phyloP scores from a whole-genome alignment of 2,329 filamentous ascomycete species.

The Alternaria sp. region DNA sequence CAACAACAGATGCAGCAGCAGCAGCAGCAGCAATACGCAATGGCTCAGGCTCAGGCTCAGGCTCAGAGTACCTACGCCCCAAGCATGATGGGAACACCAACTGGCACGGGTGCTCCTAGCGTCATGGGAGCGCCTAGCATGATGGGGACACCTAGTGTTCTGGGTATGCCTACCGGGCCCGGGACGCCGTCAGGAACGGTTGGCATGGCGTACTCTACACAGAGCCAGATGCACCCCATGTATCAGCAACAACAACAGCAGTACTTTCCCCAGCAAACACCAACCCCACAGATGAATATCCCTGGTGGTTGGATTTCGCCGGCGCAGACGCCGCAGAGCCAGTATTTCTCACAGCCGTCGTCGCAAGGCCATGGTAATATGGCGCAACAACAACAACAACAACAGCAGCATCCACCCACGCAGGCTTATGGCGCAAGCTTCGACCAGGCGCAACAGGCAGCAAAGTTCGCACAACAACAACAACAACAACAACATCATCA shows the following conservation, averaged over 20 bases:
- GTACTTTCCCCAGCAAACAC: conserved; percentile 41
- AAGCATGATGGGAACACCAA: conserved; percentile 35
- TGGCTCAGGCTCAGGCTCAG: conserved; percentile 15
- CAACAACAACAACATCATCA: conserved; percentile 17
- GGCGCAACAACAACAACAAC: conserved; percentile 15
- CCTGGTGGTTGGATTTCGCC: conserved; percentile 43
- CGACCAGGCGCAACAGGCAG: conserved; percentile 19
- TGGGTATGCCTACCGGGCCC: conserved; percentile 29
- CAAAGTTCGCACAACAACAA: conserved; percentile 14
- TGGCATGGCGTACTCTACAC: conserved; percentile 42
- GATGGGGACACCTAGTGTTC: conserved; percentile 36
- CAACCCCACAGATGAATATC: conserved; percentile 38
- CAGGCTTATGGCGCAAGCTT: conserved; percentile 21
- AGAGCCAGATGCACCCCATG: conserved; percentile 40
- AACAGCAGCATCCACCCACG: conserved; percentile 11
- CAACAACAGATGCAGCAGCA: conserved; percentile 39
- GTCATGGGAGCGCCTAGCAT: conserved; percentile 36
- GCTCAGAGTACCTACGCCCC: conserved; percentile 34
- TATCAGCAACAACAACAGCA: conserved; percentile 39
- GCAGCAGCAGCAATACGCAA: conserved; percentile 31
- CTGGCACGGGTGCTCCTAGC: conserved; percentile 24
- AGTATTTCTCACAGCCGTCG: conserved; percentile 31
- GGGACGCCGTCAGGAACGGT: conserved; percentile 28
- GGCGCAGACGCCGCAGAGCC: conserved; percentile 18
- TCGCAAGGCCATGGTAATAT: conserved; percentile 42